Evolutionary conservation across 768 basidiomycete species (phyloP).

Genomic region (Hemileccinum impolitum): DNA sequence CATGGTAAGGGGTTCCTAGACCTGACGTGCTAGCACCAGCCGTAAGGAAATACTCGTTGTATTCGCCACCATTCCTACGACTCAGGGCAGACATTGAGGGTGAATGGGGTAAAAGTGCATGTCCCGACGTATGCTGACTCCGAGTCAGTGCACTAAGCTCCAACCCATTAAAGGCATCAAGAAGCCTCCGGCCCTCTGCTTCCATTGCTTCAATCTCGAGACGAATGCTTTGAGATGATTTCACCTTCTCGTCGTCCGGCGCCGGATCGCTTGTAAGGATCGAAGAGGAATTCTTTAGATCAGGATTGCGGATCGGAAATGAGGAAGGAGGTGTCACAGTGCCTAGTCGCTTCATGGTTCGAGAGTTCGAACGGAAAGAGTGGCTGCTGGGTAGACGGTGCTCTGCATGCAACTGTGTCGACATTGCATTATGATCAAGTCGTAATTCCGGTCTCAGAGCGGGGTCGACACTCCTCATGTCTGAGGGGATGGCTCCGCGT

Average conservation of each 20-base stretch:
- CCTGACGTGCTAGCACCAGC: slow-evolving; percentile 26
- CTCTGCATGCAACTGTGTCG: slow-evolving; percentile 41
- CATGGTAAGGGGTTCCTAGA: slow-evolving; percentile 28
- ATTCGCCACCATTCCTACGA: slow-evolving; percentile 27
- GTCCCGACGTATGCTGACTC: slow-evolving; percentile 22
- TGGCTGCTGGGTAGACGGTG: slow-evolving; percentile 17
- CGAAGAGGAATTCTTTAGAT: slow-evolving; percentile 35
- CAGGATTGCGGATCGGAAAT: slow-evolving; percentile 35
- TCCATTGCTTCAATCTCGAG: slow-evolving; percentile 67
- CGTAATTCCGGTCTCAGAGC: slow-evolving; percentile 34
- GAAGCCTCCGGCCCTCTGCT: slow-evolving; percentile 62
- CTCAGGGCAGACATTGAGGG: slow-evolving; percentile 27
- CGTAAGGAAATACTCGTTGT: slow-evolving; percentile 22
- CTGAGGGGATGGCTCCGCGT: slow-evolving; percentile 43
- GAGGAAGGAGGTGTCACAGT: slow-evolving; percentile 54
- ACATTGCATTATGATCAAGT: slow-evolving; percentile 38
- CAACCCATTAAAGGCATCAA: slow-evolving; percentile 79
- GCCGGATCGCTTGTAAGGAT: slow-evolving; percentile 33
- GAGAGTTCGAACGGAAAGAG: slow-evolving; percentile 42
- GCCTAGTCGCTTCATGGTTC: slow-evolving; percentile 44
- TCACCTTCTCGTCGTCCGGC: slow-evolving; percentile 54
- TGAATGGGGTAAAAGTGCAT: slow-evolving; percentile 25
- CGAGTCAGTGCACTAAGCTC: slow-evolving; percentile 65
- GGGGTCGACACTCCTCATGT: slow-evolving; percentile 31
- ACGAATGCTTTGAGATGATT: slow-evolving; percentile 60